These are phyloP conservation scores for Monilinia polystroma DNA, from an alignment of 2,329 filamentous ascomycete species.

Conservation along the genomic window DNA sequence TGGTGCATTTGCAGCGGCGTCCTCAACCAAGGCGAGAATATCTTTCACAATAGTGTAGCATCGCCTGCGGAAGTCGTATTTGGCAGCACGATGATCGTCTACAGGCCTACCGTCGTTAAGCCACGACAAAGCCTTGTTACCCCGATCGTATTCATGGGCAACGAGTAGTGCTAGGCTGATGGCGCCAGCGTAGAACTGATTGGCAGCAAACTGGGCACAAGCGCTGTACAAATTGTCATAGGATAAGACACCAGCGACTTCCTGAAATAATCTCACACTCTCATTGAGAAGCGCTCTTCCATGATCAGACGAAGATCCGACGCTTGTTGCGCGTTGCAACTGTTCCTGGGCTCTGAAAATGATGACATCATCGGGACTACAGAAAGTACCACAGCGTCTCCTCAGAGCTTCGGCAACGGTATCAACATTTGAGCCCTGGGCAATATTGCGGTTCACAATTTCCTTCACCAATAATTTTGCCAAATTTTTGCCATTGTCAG, in stretches of 20 bases:
- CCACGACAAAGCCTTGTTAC: conserved; percentile 82
- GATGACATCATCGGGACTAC: conserved; percentile 92
- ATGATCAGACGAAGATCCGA: conserved; percentile 69
- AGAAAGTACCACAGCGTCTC: conserved; percentile 92
- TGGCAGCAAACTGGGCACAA: conserved; percentile 72
- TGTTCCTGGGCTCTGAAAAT: conserved; percentile 98
- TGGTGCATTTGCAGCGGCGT: conserved; percentile 64
- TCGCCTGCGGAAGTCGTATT: conserved; percentile 64
- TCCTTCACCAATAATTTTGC: conserved; percentile 95
- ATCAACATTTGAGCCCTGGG: conserved; percentile 94
- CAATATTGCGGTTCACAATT: conserved; percentile 96
- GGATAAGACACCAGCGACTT: conserved; percentile 80
- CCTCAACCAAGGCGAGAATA: conserved; percentile 77
- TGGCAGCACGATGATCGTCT: conserved; percentile 62
- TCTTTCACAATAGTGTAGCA: conserved; percentile 88
- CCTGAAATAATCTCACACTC: conserved; percentile 82
- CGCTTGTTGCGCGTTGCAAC: conserved; percentile 82
- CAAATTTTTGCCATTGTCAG: conserved; percentile 75
- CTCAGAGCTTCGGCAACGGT: conserved; percentile 94
- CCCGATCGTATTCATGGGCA: conserved; percentile 80
- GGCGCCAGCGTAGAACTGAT: conserved; percentile 91
- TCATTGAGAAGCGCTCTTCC: conserved; percentile 82
- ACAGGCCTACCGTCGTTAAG: conserved; percentile 77
- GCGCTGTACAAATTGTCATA: conserved; percentile 77
- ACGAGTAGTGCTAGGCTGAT: conserved; percentile 84